Evolutionary conservation across 345 rosid species (phyloP).

Genomic region (Eutrema yunnanense): DNA sequence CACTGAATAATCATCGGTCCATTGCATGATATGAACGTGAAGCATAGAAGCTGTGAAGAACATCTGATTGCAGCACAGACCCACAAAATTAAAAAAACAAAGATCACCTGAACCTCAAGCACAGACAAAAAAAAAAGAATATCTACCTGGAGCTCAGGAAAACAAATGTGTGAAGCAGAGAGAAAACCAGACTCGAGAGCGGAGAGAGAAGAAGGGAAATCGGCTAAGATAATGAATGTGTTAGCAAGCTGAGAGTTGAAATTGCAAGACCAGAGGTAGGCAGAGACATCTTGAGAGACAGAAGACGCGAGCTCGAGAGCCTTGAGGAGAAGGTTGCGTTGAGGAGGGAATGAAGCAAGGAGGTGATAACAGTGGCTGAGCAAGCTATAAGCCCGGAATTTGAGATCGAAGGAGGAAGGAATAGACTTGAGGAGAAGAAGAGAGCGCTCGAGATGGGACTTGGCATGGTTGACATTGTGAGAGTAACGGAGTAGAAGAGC

Average conservation of each 20-base stretch:
- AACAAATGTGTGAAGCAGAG: constrained; percentile 56
- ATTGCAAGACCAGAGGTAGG: constrained; percentile 82
- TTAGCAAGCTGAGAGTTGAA: constrained; percentile 96
- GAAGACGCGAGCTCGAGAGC: constrained; percentile 67
- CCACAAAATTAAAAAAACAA: neutral
- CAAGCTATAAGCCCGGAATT: constrained; percentile 70
- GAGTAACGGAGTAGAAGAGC: constrained; percentile 76
- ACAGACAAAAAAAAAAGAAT: neutral
- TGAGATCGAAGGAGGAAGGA: constrained; percentile 84
- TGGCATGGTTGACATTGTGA: constrained; percentile 78
- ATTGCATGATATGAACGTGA: constrained; percentile 92
- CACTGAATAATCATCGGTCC: constrained; percentile 67
- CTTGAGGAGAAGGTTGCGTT: constrained; percentile 65
- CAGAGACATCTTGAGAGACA: constrained; percentile 37
- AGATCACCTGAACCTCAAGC: neutral
- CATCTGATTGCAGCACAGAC: constrained; percentile 42
- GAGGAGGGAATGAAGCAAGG: constrained; percentile 75
- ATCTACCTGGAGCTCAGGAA: constrained; percentile 85
- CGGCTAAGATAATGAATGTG: constrained; percentile 74
- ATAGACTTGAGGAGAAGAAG: constrained; percentile 44
- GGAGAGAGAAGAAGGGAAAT: constrained; percentile 59
- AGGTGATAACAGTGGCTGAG: constrained; percentile 93
- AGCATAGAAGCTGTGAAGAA: constrained; percentile 81
- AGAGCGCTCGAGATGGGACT: constrained; percentile 86
- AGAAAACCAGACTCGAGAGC: constrained; percentile 59